Conservation (phyloP, 768 basidiomycete species). For the Ramaria rubella region DNA sequence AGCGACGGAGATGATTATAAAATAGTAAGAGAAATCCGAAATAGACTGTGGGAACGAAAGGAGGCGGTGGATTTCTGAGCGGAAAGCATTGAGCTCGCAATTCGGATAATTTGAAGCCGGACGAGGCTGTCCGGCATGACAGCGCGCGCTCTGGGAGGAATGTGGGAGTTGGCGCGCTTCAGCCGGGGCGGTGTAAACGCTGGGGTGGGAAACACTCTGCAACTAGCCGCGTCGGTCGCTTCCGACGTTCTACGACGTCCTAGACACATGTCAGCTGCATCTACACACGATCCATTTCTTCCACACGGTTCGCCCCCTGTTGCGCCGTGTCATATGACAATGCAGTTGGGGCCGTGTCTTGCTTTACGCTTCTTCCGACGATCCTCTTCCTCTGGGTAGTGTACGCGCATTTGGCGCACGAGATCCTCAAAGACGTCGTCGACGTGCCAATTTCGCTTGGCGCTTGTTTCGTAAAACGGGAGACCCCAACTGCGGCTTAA, state of each 20-base stretch:
- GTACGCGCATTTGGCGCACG: constrained; percentile 62
- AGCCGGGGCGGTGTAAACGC: no score
- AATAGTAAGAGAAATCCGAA: neutral
- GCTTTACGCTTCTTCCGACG: constrained; percentile 27
- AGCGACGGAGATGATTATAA: no score
- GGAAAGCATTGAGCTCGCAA: no score
- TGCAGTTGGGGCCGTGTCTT: constrained; percentile 19
- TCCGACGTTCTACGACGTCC: no score
- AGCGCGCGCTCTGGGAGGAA: no score
- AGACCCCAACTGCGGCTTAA: constrained; percentile 61
- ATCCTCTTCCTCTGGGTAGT: constrained; percentile 47
- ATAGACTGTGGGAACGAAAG: neutral
- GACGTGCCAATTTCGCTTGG: constrained; percentile 78
- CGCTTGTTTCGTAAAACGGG: constrained; percentile 85
- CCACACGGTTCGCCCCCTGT: neutral
- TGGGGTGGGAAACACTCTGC: neutral
- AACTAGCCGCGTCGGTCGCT: neutral
- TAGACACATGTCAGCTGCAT: no score
- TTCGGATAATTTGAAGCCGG: no score
- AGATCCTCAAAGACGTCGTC: constrained; percentile 73
- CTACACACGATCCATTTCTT: no score
- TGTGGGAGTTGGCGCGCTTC: no score
- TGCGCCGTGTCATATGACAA: constrained; percentile 28
- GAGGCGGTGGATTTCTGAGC: no score
- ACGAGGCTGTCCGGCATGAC: no score